phyloP scores from a whole-genome alignment of 169 alveolate genomes.

The Perkinsus chesapeaki region DNA sequence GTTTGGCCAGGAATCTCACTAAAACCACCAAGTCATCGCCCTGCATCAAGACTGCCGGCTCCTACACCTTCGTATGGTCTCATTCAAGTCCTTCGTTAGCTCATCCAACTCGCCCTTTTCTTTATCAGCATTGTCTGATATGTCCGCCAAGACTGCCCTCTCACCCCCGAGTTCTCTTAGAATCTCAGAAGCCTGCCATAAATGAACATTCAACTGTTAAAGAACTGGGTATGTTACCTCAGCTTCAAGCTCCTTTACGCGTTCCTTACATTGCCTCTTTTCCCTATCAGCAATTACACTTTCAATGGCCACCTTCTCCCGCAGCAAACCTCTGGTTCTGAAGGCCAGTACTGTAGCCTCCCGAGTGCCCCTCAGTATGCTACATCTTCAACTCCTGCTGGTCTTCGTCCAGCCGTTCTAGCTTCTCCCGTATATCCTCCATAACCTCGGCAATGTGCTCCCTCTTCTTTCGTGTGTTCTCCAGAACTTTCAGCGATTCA shows the following conservation, averaged over 20 bases:
- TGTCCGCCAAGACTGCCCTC: neutral
- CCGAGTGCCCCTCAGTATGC: neutral
- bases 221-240: neutral
- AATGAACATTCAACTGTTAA: neutral
- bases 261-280: neutral
- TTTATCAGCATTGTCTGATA: neutral
- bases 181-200: neutral
- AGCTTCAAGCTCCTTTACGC: neutral
- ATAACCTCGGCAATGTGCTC: neutral
- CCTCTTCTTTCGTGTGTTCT: neutral
- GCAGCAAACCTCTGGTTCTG: too few species aligned
- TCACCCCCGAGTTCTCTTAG: neutral
- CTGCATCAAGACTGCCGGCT: neutral
- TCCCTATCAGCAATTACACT: neutral
- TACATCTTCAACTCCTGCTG: neutral
- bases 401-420: neutral
- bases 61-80: neutral
- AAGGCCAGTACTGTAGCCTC: neutral
- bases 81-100: neutral
- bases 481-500: neutral
- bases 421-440: neutral
- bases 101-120: neutral
- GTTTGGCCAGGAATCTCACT: neutral
- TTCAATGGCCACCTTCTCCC: neutral
- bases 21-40: neutral